Base-by-base conservation (phyloP, 257 asterid species). In the Eustoma russellianum region DNA sequence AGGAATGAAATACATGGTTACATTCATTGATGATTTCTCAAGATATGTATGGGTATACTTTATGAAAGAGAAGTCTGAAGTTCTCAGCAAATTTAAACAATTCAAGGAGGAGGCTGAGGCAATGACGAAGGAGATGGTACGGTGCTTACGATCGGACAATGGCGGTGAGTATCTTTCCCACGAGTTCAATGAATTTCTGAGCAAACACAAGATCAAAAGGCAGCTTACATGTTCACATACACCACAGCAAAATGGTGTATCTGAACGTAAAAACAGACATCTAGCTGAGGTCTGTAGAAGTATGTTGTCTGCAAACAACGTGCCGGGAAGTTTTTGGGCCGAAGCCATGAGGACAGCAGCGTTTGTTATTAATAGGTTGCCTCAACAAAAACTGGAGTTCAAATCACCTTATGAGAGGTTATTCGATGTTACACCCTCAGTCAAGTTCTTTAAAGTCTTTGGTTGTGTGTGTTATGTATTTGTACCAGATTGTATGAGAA, bases 181-280 rank as follows among this genome's bases (percentile, higher is more conserved):
- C 2, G 16, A 30, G 17, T 46, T 46, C 17, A 11, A 5, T 5
- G 41, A 35, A n/a, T 46, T 2, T 14, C 50, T 8, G 3, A 46
- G 9, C 5, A 3, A 46, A 13, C 5, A 46, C 7, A 46, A 46
- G 3, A 46, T 16, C 2, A 0, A 5, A 3, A 17, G 18, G 8
- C 30, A 47, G 10, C 7, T 47, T 12, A 47, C 30, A 0, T 47
- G 51, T 47, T 12, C 51, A 0, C 11, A 15, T n/a, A 56, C 24
- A 1, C 61, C 41, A 3, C 61, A 56, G 13, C 43, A 56, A 43
- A 56, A 45, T 11, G n/a, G n/a, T n/a, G n/a, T n/a, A n/a, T n/a
- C n/a, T n/a, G n/a, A n/a, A n/a, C n/a, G n/a, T n/a, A n/a, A 19
- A 7, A 57, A 46, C 16, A 7, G 43, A 9, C 44, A 57, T 11